Percentiles rank a stretch among this genome's conserved stretches.
phyloP scores from a whole-genome alignment of 2,329 filamentous ascomycete species.

The Alternaria novae-zelandiae region DNA sequence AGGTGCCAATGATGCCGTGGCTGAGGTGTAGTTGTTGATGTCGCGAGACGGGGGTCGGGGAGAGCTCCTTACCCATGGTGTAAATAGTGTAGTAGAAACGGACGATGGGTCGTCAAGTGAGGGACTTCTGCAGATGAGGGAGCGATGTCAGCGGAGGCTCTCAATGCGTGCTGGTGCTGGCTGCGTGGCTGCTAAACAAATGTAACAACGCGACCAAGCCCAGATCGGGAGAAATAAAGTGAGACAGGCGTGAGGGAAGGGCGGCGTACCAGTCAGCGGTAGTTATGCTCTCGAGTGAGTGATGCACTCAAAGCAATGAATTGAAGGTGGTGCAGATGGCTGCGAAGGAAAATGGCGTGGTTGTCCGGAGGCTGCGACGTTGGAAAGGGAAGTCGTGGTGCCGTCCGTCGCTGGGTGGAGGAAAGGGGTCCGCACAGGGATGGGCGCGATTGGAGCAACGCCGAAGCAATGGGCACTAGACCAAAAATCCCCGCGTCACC shows the following conservation, averaged over 20 bases:
- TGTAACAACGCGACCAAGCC: conserved; percentile 43
- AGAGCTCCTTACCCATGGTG: conserved; percentile 48
- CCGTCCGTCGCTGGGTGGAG: conserved; percentile 37
- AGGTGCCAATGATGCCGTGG: conserved; percentile 10
- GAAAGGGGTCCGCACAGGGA: conserved; percentile 47
- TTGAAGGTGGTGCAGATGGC: conserved; percentile 25
- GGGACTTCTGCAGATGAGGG: conserved; percentile 37
- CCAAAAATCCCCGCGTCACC: conserved; percentile 39
- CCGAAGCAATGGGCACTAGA: conserved; percentile 42
- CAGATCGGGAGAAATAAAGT: conserved; percentile 43
- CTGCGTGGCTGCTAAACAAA: conserved; percentile 36
- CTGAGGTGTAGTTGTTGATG: conserved; percentile 12
- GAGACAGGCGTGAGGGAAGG: conserved; percentile 29
- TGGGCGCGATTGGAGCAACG: conserved; percentile 43
- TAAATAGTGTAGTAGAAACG: conserved; percentile 37
- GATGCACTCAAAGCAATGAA: conserved; percentile 44
- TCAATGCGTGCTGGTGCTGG: conserved; percentile 19
- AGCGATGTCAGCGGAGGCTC: conserved; percentile 29
- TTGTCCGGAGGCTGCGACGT: conserved; percentile 39
- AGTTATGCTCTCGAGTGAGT: conserved; percentile 45
- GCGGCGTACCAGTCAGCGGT: conserved; percentile 47
- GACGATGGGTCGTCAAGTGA: conserved; percentile 39
- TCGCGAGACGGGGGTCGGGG: conserved; percentile 19
- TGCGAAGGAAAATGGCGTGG: conserved; percentile 37
- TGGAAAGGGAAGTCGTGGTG: conserved; percentile 45